A percentile compares a stretch with the other conserved stretches of the same genome.
Conservation (phyloP, 345 rosid species). For the Chamaenerion angustifolium region DNA sequence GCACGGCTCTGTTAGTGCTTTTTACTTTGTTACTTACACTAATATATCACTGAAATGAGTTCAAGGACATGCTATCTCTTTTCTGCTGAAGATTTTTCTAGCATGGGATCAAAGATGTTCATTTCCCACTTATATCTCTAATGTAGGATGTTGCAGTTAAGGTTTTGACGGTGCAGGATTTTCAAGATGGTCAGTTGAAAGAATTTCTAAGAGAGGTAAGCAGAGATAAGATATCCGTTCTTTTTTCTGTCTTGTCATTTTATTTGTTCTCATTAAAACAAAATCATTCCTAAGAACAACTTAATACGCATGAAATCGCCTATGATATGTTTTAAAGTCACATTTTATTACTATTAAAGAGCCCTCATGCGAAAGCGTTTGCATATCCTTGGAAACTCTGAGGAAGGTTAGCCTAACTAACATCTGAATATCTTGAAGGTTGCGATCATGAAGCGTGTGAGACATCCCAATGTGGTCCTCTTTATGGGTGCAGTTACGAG, state of each 20-base stretch:
- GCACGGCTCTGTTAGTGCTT: constrained; percentile 84
- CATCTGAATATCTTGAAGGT: constrained; percentile 29
- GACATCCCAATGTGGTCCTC: constrained; percentile 96
- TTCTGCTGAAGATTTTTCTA: no score
- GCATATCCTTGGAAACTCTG: not conserved
- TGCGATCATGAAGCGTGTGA: constrained; percentile 92
- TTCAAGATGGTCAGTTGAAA: constrained; percentile 74
- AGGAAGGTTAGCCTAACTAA: constrained; percentile 1
- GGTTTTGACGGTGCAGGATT: constrained; percentile 75
- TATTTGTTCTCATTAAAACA: not conserved
- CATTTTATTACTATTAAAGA: no score
- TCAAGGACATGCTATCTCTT: no score
- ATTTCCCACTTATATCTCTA: not conserved
- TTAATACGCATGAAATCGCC: no score
- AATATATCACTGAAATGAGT: not conserved
- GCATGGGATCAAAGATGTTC: no score
- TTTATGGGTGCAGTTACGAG: constrained; percentile 99
- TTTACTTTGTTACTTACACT: not conserved
- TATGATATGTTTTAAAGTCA: no score
- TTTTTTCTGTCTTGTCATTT: not conserved
- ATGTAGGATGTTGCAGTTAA: constrained; percentile 93
- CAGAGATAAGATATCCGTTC: not conserved
- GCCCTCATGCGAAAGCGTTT: not conserved
- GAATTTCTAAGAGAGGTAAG: constrained; percentile 86
- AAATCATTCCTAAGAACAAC: no score